Conservation (phyloP, 805 yeast genomes). For the Cyberlindnera bimundalis region DNA sequence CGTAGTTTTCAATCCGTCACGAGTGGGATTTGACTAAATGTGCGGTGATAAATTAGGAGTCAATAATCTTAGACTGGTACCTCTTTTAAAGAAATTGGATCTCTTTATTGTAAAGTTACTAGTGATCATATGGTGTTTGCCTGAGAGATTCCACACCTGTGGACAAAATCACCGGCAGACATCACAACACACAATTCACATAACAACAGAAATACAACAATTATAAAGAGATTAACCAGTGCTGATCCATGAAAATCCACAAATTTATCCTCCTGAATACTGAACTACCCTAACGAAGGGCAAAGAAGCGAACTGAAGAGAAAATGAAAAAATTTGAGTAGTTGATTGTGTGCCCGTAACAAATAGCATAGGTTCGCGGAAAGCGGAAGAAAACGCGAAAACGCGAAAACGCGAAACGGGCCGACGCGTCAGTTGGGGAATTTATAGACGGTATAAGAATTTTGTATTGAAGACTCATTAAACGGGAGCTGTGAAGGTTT, state of each 20-base stretch:
- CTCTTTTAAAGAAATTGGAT: neutral
- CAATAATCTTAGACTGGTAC: neutral
- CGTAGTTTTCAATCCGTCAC: constrained; percentile 28
- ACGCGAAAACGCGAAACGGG: constrained; percentile 3
- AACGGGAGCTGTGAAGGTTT: too few relatives aligned
- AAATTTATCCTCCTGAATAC: too few relatives aligned
- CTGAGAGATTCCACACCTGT: constrained; percentile 1
- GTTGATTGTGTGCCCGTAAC: neutral
- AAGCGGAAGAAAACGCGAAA: too few relatives aligned
- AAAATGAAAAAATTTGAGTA: neutral
- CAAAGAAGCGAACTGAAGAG: neutral
- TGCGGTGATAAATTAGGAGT: constrained; percentile 30
- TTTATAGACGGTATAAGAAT: too few relatives aligned
- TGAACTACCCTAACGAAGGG: too few relatives aligned
- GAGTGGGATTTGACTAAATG: constrained; percentile 43
- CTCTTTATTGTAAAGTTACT: too few relatives aligned
- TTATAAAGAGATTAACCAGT: neutral
- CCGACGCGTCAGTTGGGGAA: neutral
- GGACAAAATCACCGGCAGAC: neutral
- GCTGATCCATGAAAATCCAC: too few relatives aligned
- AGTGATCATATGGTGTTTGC: neutral
- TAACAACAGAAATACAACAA: neutral
- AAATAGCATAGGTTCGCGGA: too few relatives aligned
- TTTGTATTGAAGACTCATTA: too few relatives aligned
- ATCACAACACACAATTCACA: neutral